Conservation (phyloP, 73 alveolate genomes). For the Uronychia binucleata region DNA sequence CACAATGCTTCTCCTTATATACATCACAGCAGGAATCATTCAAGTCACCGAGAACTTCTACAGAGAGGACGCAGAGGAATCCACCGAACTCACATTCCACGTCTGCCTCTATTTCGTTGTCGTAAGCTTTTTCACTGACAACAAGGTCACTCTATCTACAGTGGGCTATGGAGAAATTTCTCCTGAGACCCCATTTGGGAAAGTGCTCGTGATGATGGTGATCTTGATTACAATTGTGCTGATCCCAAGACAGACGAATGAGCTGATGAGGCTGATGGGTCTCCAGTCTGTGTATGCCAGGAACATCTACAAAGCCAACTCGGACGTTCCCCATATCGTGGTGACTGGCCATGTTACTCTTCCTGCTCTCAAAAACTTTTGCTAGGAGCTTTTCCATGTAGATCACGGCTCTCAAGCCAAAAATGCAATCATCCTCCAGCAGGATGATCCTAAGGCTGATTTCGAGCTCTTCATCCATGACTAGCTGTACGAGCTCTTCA, state of each 20-base stretch:
- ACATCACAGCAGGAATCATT: conserved; percentile 57
- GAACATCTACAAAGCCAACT: conserved; percentile 71
- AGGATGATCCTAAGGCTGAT: conserved; percentile 88
- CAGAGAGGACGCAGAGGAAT: neutral
- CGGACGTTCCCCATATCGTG: conserved; percentile 86
- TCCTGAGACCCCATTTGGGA: conserved; percentile 77
- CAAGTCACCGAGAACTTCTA: conserved; percentile 44
- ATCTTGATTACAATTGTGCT: conserved; percentile 81
- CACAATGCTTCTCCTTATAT: conserved; percentile 45
- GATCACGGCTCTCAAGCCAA: conserved; percentile 94
- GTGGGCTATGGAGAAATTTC: conserved; percentile 96
- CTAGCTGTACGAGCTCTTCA: conserved; percentile 79
- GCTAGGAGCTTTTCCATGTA: conserved; percentile 92
- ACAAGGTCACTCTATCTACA: conserved; percentile 88
- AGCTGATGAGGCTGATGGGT: conserved; percentile 79
- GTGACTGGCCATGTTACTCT: conserved; percentile 85
- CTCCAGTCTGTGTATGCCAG: conserved; percentile 84
- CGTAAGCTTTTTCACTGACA: no score
- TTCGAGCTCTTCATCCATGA: conserved; percentile 84
- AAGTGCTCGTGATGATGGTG: conserved; percentile 78
- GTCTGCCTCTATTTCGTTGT: conserved; percentile 86
- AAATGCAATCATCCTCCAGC: conserved; percentile 86
- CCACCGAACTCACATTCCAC: conserved; percentile 54
- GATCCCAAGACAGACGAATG: conserved; percentile 88
- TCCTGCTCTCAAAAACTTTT: conserved; percentile 86